These are phyloP conservation scores for Geopyxis carbonaria DNA, from an alignment of 495 filamentous ascomycete genomes.

Conservation along the genomic window DNA sequence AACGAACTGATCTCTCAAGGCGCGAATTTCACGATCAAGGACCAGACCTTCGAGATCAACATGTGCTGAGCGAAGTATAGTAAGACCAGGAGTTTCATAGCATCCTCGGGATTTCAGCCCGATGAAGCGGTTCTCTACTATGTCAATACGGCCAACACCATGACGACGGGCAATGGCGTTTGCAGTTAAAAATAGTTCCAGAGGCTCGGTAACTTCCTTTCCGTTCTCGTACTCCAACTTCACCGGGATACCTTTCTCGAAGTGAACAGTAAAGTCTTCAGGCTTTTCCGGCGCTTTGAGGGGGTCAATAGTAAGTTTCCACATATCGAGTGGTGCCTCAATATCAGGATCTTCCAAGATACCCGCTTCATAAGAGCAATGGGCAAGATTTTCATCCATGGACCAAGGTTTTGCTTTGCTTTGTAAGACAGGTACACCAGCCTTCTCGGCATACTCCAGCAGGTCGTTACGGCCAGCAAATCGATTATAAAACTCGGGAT, in stretches of 20 bases:
- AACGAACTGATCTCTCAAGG: constrained; percentile 67
- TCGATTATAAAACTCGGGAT: constrained; percentile 63
- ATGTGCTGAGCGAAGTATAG: constrained; percentile 59
- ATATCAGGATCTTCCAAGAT: constrained; percentile 51
- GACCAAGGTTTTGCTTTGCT: constrained; percentile 77
- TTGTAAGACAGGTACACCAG: constrained; percentile 67
- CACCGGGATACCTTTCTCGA: constrained; percentile 69
- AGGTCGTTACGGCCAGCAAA: constrained; percentile 77
- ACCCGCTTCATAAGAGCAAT: constrained; percentile 82
- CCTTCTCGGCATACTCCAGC: constrained; percentile 64
- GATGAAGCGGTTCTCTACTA: constrained; percentile 82
- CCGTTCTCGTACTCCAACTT: constrained; percentile 47
- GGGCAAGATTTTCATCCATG: constrained; percentile 80
- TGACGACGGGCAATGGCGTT: constrained; percentile 62
- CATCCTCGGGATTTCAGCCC: constrained; percentile 75
- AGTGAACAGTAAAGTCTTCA: constrained; percentile 57
- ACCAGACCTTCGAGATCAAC: constrained; percentile 71
- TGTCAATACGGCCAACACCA: constrained; percentile 80
- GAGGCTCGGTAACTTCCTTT: constrained; percentile 51
- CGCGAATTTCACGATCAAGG: constrained; percentile 68
- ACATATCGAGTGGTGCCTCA: constrained; percentile 61
- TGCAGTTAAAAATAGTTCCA: constrained; percentile 62
- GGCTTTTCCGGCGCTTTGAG: constrained; percentile 57
- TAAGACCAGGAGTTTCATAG: constrained; percentile 68
- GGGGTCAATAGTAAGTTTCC: constrained; percentile 67